Evolutionary conservation across 2,329 filamentous ascomycete species (phyloP), one percentile per base, ranked within the genome.

Genomic region (Neofusicoccum cordaticola): DNA sequence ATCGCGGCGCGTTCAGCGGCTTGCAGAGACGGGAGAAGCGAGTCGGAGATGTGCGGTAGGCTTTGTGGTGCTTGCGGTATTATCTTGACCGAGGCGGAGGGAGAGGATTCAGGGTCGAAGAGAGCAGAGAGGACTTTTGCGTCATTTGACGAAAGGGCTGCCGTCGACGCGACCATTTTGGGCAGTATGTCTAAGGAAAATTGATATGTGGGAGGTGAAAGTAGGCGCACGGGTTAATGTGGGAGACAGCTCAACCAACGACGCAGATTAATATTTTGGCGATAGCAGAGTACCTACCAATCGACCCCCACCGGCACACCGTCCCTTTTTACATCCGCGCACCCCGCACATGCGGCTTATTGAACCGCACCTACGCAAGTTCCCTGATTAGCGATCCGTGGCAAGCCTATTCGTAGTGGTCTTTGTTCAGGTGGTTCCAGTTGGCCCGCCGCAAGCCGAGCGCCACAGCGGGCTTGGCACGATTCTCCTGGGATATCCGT

Each of bases 11-110:
- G 67, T 73, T 81, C 79, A 52, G 69, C 73, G 22, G 69, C 62
- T 66, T 82, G 77, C 2, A 84, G 75, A 0, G 62, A 61, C 22
- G 70, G 67, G n/a, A 83, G 69, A 37, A 77, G 71, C 3, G 73
- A 64, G 5, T 72, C 51, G 7, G 79, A 67, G 50, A 83, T 78
- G 27, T 69, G 68, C 9, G 80, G 78, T 66, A 80, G 78, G 2
- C 76, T 62, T 4, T 81, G 76, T 12, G 82, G 71, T 13, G 44
- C 12, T 61, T 48, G 35, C 17, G 47, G 52, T 56, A 44, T 19
- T 64, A 86, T 78, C 62, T 86, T 76, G 12, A 82, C 78, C 9
- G 82, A 77, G 15, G 83, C 79, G 13, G 87, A 84, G 67, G 88
- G 83, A 7, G 73, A 75, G n/a, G 76, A 75, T 12, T 76, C 77